Percentiles rank a stretch among this genome's conserved stretches.
These are phyloP conservation scores for Mycogone perniciosa DNA, from an alignment of 2,329 filamentous ascomycete genomes.

Conservation along the genomic window DNA sequence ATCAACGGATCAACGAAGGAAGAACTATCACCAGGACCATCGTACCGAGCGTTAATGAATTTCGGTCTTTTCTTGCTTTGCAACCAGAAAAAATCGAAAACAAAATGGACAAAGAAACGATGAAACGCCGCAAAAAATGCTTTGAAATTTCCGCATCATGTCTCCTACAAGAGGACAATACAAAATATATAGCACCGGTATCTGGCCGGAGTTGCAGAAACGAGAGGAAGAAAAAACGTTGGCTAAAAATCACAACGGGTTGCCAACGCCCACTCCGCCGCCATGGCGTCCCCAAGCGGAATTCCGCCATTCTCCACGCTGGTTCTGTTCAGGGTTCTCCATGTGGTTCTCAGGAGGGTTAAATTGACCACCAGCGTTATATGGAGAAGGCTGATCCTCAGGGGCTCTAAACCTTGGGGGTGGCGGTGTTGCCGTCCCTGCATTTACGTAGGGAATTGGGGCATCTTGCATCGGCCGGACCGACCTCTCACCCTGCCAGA, in stretches of 20 bases:
- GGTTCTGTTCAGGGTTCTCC: slow-evolving; percentile 34
- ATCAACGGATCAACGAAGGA: slow-evolving; percentile 7
- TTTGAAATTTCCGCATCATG: slow-evolving; percentile 28
- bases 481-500: slow-evolving; percentile 77
- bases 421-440: slow-evolving; percentile 43
- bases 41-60: slow-evolving; percentile 8
- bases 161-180: slow-evolving; percentile 19
- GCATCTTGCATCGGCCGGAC: slow-evolving; percentile 70
- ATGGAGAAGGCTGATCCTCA: slow-evolving; percentile 41
- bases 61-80: slow-evolving; percentile 16
- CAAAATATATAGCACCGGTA: slow-evolving; percentile 6
- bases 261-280: slow-evolving; percentile 44
- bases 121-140: slow-evolving; percentile 34
- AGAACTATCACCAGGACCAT: slow-evolving; percentile 14
- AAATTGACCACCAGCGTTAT: slow-evolving; percentile 33
- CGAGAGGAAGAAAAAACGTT: slow-evolving; percentile 1
- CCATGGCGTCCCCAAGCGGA: slow-evolving; percentile 48
- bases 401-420: slow-evolving; percentile 42
- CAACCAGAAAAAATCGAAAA: slow-evolving; percentile 14
- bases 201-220: slow-evolving; percentile 11
- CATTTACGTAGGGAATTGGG: slow-evolving; percentile 32
- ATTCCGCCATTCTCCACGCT: slow-evolving; percentile 52
- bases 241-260: slow-evolving; percentile 31
- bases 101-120: slow-evolving; percentile 15
- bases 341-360: slow-evolving; percentile 38